Evolutionary conservation across 2,329 filamentous ascomycete species (phyloP).

Genomic region (Xylaria sp.): DNA sequence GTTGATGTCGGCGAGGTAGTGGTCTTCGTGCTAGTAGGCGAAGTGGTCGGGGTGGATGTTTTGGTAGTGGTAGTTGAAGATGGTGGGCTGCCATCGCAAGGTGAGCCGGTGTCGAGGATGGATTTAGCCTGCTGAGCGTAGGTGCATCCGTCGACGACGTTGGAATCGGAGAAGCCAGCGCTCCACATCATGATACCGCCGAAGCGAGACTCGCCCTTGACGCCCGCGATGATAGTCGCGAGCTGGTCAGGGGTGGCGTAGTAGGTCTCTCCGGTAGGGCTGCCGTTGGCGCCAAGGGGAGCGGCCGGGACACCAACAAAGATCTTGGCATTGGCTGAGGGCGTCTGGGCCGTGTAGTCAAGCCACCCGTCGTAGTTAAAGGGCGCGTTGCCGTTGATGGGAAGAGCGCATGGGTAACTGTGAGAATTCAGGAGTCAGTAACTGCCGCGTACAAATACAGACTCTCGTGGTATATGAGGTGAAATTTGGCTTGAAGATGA

Average conservation of each 20-base stretch:
- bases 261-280: slow-evolving; percentile 48
- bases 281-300: slow-evolving; percentile 53
- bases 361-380: slow-evolving; percentile 55
- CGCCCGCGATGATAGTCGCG: slow-evolving; percentile 45
- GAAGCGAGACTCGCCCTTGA: slow-evolving; percentile 47
- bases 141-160: slow-evolving; percentile 52
- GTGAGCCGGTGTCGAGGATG: slow-evolving; percentile 50
- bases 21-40: slow-evolving; percentile 13
- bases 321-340: slow-evolving; percentile 53
- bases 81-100: slow-evolving; percentile 40
- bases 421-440: slow-evolving; percentile 15
- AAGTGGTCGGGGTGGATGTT: slow-evolving; percentile 4
- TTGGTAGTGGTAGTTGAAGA: slow-evolving; percentile 7
- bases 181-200: slow-evolving; percentile 57
- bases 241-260: slow-evolving; percentile 51
- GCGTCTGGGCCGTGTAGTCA: slow-evolving; percentile 47
- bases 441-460: background rate
- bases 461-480: background rate
- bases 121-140: slow-evolving; percentile 54
- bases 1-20: slow-evolving; percentile 24
- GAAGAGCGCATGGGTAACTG: slow-evolving; percentile 51
- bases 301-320: slow-evolving; percentile 55
- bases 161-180: slow-evolving; percentile 54
- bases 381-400: slow-evolving; percentile 46
- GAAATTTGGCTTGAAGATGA: background rate